Percentiles rank a stretch among this genome's conserved stretches.
Evolutionary conservation across 2,329 filamentous ascomycete genomes (phyloP).

Genomic region (Chlorencoelia australis): DNA sequence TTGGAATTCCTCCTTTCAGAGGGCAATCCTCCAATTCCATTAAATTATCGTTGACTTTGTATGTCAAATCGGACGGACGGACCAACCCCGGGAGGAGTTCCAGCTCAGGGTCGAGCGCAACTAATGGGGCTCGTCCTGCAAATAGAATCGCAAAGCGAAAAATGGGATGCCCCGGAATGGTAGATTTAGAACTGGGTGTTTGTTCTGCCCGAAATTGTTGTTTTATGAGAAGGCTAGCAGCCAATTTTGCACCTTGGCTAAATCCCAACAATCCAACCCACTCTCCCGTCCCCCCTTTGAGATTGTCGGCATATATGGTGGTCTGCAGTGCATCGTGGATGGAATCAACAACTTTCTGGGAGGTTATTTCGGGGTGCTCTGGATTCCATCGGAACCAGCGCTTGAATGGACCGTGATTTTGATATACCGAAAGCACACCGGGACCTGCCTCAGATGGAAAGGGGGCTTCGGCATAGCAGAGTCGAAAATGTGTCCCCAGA

Average conservation of each 20-base stretch:
- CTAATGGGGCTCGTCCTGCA: constrained; percentile 50
- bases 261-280: constrained; percentile 55
- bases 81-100: background rate
- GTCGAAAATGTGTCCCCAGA: constrained; percentile 41
- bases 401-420: constrained; percentile 53
- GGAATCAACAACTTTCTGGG: constrained; percentile 36
- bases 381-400: constrained; percentile 53
- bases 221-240: constrained; percentile 45
- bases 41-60: constrained; percentile 32
- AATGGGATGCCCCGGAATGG: background rate
- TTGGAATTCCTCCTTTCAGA: constrained; percentile 47
- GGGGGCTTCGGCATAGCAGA: constrained; percentile 63
- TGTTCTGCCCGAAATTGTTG: constrained; percentile 39
- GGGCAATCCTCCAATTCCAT: too few relatives aligned
- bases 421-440: constrained; percentile 54
- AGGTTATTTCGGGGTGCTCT: constrained; percentile 38
- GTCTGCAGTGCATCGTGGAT: constrained; percentile 38
- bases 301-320: too few relatives aligned
- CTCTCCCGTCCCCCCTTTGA: constrained; percentile 36
- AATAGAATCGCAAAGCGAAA: constrained; percentile 53
- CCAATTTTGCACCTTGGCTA: constrained; percentile 55
- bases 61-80: background rate
- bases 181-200: background rate
- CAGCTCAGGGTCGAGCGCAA: constrained; percentile 32
- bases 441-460: constrained; percentile 51